Evolutionary conservation across 75 land plant species (phyloP).

Genomic region (Pseudotsuga menziesii): DNA sequence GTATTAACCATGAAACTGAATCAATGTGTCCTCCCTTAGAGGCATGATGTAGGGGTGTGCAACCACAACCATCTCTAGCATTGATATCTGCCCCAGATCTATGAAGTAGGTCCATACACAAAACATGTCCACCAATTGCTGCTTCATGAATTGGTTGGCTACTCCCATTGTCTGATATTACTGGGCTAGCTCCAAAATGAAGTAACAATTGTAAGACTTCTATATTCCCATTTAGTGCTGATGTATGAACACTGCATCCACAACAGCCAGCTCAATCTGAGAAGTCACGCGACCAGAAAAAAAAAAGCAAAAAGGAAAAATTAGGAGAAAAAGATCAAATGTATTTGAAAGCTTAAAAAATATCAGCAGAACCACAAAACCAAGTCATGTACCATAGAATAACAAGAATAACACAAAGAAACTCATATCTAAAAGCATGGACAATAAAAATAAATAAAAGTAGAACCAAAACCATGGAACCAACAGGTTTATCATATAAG

Average conservation of each 20-base stretch:
- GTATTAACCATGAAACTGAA: slow-evolving; percentile 29
- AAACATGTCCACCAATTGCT: slow-evolving; percentile 33
- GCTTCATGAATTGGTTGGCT: slow-evolving; percentile 47
- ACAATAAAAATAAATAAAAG: background rate
- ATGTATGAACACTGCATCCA: slow-evolving; percentile 38
- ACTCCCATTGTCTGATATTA: slow-evolving; percentile 26
- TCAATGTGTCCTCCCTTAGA: slow-evolving; percentile 26
- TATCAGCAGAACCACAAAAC: background rate
- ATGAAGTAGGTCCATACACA: slow-evolving; percentile 24
- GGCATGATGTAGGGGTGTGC: slow-evolving; percentile 39
- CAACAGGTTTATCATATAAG: background rate
- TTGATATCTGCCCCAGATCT: slow-evolving; percentile 23
- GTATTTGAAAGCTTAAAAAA: background rate
- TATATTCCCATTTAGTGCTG: slow-evolving; percentile 34
- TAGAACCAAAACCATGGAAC: background rate
- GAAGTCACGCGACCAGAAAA: background rate
- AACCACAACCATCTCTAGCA: slow-evolving; percentile 32
- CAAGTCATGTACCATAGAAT: background rate
- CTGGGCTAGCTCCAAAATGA: slow-evolving; percentile 21
- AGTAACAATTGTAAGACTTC: slow-evolving; percentile 26
- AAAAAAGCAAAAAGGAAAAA: background rate
- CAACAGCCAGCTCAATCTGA: slow-evolving; percentile 8
- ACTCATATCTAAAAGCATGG: background rate
- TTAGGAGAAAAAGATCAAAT: background rate
- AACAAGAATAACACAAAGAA: background rate